phyloP scores from a whole-genome alignment of 371 early-diverging fungal genomes.

The Mucor racemosus region DNA sequence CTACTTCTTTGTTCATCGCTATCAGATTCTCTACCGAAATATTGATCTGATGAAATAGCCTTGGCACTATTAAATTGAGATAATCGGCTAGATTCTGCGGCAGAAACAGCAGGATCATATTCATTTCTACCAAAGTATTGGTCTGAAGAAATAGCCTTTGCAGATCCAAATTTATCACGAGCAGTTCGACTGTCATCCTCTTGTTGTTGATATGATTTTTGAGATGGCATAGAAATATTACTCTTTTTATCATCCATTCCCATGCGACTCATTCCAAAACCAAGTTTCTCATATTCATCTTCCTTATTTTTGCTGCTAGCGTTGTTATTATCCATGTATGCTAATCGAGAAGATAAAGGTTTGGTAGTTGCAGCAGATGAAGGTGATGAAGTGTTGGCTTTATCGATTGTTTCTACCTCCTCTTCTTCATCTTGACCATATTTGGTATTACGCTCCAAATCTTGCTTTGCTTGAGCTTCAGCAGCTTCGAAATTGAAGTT shows the following conservation, averaged over 20 bases:
- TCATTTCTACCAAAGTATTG: slow-evolving; percentile 87
- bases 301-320: slow-evolving; percentile 22
- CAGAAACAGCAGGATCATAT: slow-evolving; percentile 66
- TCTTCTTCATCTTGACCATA: slow-evolving; percentile 60
- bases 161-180: slow-evolving; percentile 73
- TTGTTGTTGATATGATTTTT: slow-evolving; percentile 22
- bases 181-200: slow-evolving; percentile 46
- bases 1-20: slow-evolving; percentile 18
- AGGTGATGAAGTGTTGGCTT: not conserved
- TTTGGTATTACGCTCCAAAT: slow-evolving; percentile 76
- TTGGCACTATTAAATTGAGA: slow-evolving; percentile 73
- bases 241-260: slow-evolving; percentile 20
- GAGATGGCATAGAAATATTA: slow-evolving; percentile 21
- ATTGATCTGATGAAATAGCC: slow-evolving; percentile 82
- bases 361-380: slow-evolving; percentile 2
- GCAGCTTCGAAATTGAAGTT: slow-evolving; percentile 92
- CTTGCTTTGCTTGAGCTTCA: slow-evolving; percentile 87
- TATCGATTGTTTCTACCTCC: not conserved
- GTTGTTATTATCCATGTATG: slow-evolving; percentile 23
- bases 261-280: slow-evolving; percentile 78
- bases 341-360: slow-evolving; percentile 29
- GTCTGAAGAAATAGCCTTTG: slow-evolving; percentile 86
- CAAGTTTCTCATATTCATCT: slow-evolving; percentile 74
- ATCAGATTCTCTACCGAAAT: slow-evolving; percentile 77
- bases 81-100: slow-evolving; percentile 69